These are phyloP conservation scores for Aureobasidium sp. DNA, from an alignment of 2,329 filamentous ascomycete species.

Conservation along the genomic window DNA sequence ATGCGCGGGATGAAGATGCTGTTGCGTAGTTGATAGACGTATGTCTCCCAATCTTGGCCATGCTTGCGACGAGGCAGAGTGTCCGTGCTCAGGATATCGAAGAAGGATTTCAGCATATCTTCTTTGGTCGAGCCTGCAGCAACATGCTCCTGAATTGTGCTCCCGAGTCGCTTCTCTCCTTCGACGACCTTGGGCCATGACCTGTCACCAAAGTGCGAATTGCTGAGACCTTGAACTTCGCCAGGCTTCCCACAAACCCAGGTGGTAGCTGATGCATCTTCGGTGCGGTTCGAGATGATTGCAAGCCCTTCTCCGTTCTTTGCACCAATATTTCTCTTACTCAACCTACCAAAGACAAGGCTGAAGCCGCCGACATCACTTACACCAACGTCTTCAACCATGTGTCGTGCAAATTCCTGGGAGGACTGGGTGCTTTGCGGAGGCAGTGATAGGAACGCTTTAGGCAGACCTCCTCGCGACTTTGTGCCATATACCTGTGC, in stretches of 20 bases:
- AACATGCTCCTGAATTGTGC: constrained; percentile 43
- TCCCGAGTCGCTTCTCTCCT: constrained; percentile 40
- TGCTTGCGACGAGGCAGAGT: constrained; percentile 46
- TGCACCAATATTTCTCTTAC: background rate
- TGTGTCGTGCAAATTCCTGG: constrained; percentile 45
- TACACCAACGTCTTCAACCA: constrained; percentile 49
- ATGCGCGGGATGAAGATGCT: constrained; percentile 56
- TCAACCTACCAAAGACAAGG: constrained; percentile 50
- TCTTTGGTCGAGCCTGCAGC: constrained; percentile 38
- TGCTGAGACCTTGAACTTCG: constrained; percentile 55
- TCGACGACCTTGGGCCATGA: constrained; percentile 56
- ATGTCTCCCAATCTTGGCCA: constrained; percentile 48
- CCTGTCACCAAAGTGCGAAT: constrained; percentile 52
- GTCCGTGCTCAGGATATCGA: constrained; percentile 48
- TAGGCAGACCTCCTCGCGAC: constrained; percentile 54
- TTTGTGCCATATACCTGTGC: constrained; percentile 36
- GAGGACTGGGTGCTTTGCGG: constrained; percentile 36
- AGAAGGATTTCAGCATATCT: constrained; percentile 45
- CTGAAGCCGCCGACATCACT: constrained; percentile 58
- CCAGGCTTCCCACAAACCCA: constrained; percentile 44
- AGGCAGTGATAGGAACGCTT: constrained; percentile 48
- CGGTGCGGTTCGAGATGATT: constrained; percentile 57
- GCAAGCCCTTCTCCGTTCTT: constrained; percentile 37
- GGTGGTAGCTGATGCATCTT: constrained; percentile 42
- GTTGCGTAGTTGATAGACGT: constrained; percentile 49